Conservation (phyloP, 208 protist species). For the Crithidia sp. region DNA sequence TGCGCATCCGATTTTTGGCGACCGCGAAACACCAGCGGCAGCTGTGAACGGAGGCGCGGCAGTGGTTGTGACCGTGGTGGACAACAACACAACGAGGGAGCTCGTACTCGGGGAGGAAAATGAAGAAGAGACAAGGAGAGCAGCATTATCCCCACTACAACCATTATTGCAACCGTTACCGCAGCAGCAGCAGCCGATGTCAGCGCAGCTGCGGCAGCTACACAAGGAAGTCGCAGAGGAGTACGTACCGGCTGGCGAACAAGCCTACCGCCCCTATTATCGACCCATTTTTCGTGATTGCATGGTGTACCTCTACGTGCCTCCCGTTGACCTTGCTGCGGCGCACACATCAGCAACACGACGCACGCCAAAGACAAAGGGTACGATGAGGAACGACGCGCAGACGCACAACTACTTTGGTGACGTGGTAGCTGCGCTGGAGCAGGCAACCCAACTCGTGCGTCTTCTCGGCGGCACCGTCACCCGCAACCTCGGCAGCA, state of each 20-base stretch:
- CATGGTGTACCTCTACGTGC: slow-evolving; percentile 47
- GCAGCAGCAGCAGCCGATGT: background rate
- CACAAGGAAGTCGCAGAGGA: slow-evolving; percentile 48
- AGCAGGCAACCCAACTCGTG: slow-evolving; percentile 61
- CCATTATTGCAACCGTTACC: background rate
- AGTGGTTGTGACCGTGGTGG: too few species aligned
- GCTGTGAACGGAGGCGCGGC: background rate
- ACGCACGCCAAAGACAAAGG: background rate
- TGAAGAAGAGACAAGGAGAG: too few species aligned
- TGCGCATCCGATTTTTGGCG: slow-evolving; percentile 41
- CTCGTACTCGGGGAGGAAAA: too few species aligned
- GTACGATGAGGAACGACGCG: background rate
- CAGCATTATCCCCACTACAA: background rate
- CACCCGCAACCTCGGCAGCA: slow-evolving; percentile 43
- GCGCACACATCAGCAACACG: background rate
- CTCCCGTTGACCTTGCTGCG: slow-evolving; percentile 22
- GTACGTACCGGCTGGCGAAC: slow-evolving; percentile 42
- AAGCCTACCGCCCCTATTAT: slow-evolving; percentile 58
- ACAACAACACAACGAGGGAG: too few species aligned
- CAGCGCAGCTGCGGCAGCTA: slow-evolving; percentile 3
- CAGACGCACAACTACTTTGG: slow-evolving; percentile 9
- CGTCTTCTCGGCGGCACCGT: slow-evolving; percentile 71
- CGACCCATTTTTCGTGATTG: slow-evolving; percentile 60
- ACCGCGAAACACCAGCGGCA: background rate
- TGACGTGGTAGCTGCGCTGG: slow-evolving; percentile 36